Base-by-base conservation (phyloP, 768 basidiomycete genomes). In the Podaxis sp. region DNA sequence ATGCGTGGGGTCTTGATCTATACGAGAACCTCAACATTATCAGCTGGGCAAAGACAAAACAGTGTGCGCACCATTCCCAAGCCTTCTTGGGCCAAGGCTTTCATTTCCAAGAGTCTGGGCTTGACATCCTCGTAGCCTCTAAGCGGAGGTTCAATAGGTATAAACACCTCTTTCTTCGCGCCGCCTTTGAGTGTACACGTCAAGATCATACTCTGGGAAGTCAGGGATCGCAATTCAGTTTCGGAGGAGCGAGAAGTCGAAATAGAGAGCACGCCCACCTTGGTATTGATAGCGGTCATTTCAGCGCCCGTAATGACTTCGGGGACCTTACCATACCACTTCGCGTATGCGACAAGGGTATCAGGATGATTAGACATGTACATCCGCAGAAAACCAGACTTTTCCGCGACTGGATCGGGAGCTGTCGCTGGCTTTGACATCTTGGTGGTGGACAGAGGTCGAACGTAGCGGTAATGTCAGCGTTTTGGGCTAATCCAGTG, bases 351-450 rank as follows among this genome's bases (percentile, higher is more conserved):
- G 37, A 93, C 89, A 64, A 93, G 77, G 1, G 91, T 93, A 68
- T 93, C 91, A 0, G 89, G 89, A 67, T 93, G 92, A 63, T 77
- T 85, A 32, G 82, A 87, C 91, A 93, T 93, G 76, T 93, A 94
- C 83, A 85, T 89, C 70, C 83, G 82, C 46, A 93, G 78, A 69
- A 91, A 94, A 1, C 75, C 77, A 18, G 90, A 90, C 66, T 88
- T 89, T 10, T 84, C 84, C 11, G 88, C 87, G 0, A 92, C 89
- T 7, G 89, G 82, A 68, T 93, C 91, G 5, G 82, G 21, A 7
- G 42, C 0, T n/a, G 42, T n/a, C n/a, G 42, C 5, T 48, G 27
- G 47, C 25, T 48, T 23, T 11, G 47, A 48, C 47, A 48, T 48
- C 21, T 48, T 48, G 4, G 42, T 18, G 18, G 42, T 44, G 18